These are phyloP conservation scores for Heliamphora pulchella DNA, from an alignment of 179 eudicot species.

Conservation along the genomic window DNA sequence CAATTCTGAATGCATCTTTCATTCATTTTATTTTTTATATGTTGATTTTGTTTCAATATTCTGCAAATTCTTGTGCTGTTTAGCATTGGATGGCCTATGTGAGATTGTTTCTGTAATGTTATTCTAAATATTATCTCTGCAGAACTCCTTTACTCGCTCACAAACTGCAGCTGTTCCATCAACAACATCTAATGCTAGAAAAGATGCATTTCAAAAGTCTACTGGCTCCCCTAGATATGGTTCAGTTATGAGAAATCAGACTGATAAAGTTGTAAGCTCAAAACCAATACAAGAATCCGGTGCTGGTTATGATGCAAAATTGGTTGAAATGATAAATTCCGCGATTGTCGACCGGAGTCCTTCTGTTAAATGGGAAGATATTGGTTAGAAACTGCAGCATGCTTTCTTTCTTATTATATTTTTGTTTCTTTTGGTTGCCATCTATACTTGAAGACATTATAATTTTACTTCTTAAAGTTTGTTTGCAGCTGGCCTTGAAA, in stretches of 20 bases:
- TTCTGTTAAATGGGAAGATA: constrained; percentile 96
- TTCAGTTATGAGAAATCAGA: constrained; percentile 28
- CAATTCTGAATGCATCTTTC: not conserved
- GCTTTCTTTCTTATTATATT: constrained; percentile 8
- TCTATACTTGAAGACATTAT: not conserved
- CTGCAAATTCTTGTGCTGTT: not conserved
- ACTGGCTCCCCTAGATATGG: constrained; percentile 28
- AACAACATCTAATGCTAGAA: constrained; percentile 27
- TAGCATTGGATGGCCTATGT: not conserved
- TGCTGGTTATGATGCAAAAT: constrained; percentile 60
- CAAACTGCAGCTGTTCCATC: constrained; percentile 37
- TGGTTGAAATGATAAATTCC: constrained; percentile 88
- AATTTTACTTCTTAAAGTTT: not conserved
- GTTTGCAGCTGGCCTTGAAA: constrained; percentile 91
- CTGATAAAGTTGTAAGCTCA: constrained; percentile 34
- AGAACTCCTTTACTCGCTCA: constrained; percentile 34
- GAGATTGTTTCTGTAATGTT: not conserved
- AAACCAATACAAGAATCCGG: constrained; percentile 45
- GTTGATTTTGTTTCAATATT: not conserved
- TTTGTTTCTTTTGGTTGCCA: constrained; percentile 7
- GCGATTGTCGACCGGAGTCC: constrained; percentile 90
- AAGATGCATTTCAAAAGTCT: constrained; percentile 32
- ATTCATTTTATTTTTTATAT: not conserved
- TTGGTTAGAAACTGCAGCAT: constrained; percentile 48
- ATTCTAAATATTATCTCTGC: constrained; percentile 13